Evolutionary conservation across 202 grass and related monocot species (phyloP).

Genomic region (Bolboschoenoplectus hybrid): DNA sequence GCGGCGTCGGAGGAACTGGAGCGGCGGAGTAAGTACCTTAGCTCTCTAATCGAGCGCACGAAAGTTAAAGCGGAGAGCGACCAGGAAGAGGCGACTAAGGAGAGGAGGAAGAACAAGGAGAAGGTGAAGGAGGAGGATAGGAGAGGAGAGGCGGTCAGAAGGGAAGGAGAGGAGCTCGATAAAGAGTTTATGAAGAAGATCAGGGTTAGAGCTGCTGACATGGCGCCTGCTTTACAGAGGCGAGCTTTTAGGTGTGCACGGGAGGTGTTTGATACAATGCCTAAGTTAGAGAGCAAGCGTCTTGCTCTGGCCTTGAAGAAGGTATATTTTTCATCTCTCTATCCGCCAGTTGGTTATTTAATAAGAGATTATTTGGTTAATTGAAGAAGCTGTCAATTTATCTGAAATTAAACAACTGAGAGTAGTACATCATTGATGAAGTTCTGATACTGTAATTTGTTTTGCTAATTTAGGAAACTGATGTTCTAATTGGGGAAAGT

Average conservation of each 20-base stretch:
- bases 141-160: not conserved
- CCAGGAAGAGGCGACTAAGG: constrained; percentile 28
- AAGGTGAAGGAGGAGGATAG: constrained; percentile 37
- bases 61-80: constrained; percentile 45
- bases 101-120: constrained; percentile 33
- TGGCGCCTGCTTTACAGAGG: constrained; percentile 72
- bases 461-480: not conserved
- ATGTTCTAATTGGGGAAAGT: not conserved
- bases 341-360: not conserved
- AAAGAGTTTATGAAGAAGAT: constrained; percentile 48
- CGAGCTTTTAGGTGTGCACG: constrained; percentile 76
- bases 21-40: constrained; percentile 63
- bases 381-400: not conserved
- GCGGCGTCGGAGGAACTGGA: constrained; percentile 61
- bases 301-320: constrained; percentile 93
- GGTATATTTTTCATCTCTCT: constrained; percentile 40
- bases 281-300: constrained; percentile 84
- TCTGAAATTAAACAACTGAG: not conserved
- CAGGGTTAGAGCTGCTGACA: constrained; percentile 74
- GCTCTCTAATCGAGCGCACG: constrained; percentile 63
- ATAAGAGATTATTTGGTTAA: not conserved
- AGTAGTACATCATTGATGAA: not conserved
- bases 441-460: constrained; percentile 17
- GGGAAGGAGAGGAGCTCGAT: constrained; percentile 41
- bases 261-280: constrained; percentile 79